Evolutionary conservation across 2,329 filamentous ascomycete species (phyloP).

Genomic region (Exophiala aquamarina): DNA sequence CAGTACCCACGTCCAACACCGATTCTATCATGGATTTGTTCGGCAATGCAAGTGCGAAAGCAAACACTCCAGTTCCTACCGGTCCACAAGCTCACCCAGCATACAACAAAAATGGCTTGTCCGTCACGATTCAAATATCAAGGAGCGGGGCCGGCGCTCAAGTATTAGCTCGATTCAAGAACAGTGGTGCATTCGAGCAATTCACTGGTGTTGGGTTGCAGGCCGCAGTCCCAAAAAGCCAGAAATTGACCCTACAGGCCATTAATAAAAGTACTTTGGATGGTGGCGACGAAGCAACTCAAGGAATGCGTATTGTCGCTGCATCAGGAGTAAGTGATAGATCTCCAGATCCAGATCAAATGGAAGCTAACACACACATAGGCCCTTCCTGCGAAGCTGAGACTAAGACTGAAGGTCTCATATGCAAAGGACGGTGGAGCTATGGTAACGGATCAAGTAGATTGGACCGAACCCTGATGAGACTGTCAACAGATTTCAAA

Average conservation of each 20-base stretch:
- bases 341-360: neutral
- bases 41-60: conserved; percentile 40
- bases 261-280: conserved; percentile 79
- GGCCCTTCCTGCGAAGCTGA: conserved; percentile 68
- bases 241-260: conserved; percentile 87
- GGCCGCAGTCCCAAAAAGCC: conserved; percentile 92
- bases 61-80: conserved; percentile 45
- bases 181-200: conserved; percentile 64
- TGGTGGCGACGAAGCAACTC: conserved; percentile 78
- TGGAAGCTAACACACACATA: conserved; percentile 39
- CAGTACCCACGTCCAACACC: conserved; percentile 60
- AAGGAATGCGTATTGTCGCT: conserved; percentile 83
- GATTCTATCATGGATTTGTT: conserved; percentile 92
- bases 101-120: conserved; percentile 83
- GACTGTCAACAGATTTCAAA: no score
- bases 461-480: conserved; percentile 78
- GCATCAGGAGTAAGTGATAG: conserved; percentile 79
- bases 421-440: conserved; percentile 71
- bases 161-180: conserved; percentile 79
- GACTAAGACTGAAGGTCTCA: conserved; percentile 80
- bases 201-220: conserved; percentile 81
- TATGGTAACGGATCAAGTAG: conserved; percentile 80
- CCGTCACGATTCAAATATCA: conserved; percentile 79
- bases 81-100: conserved; percentile 62
- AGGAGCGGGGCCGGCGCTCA: conserved; percentile 71